Evolutionary conservation across 352 stramenopile species (phyloP).

Genomic region (Phytophthora pluvialis): DNA sequence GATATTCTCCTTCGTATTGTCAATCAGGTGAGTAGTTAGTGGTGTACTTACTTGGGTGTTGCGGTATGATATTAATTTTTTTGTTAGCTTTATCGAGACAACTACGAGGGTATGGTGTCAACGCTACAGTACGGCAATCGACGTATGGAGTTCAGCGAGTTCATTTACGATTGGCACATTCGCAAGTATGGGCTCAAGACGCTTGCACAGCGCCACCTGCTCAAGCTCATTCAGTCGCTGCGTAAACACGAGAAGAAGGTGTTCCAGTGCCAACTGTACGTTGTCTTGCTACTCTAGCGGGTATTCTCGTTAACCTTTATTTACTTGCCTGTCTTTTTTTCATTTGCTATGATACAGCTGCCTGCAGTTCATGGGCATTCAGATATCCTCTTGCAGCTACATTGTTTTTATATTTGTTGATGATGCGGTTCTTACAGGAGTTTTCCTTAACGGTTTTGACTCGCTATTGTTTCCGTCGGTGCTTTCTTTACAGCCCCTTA

Average conservation of each 20-base stretch:
- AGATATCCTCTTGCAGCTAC: conserved; percentile 45
- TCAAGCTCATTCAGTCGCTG: conserved; percentile 82
- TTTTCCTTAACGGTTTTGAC: conserved; percentile 35
- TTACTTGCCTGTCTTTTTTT: neutral
- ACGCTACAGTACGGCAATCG: conserved; percentile 76
- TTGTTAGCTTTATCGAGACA: conserved; percentile 71
- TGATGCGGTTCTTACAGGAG: neutral
- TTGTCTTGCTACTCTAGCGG: neutral
- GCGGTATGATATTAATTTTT: neutral
- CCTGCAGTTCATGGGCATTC: conserved; percentile 73
- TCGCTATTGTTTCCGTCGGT: conserved; percentile 10
- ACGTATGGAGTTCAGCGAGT: conserved; percentile 84
- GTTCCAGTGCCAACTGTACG: conserved; percentile 71
- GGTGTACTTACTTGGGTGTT: neutral
- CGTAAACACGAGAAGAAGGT: conserved; percentile 74
- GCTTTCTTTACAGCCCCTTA: conserved; percentile 38
- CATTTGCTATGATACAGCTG: conserved; percentile 32
- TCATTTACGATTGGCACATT: conserved; percentile 87
- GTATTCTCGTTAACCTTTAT: neutral
- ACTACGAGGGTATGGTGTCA: conserved; percentile 67
- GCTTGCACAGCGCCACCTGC: conserved; percentile 73
- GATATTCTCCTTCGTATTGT: conserved; percentile 67
- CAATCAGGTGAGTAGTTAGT: conserved; percentile 43
- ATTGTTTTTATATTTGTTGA: conserved; percentile 8
- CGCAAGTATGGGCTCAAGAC: conserved; percentile 80